phyloP scores from a whole-genome alignment of 2,329 filamentous ascomycete genomes.

The Chrysosporium queenslandicum region DNA sequence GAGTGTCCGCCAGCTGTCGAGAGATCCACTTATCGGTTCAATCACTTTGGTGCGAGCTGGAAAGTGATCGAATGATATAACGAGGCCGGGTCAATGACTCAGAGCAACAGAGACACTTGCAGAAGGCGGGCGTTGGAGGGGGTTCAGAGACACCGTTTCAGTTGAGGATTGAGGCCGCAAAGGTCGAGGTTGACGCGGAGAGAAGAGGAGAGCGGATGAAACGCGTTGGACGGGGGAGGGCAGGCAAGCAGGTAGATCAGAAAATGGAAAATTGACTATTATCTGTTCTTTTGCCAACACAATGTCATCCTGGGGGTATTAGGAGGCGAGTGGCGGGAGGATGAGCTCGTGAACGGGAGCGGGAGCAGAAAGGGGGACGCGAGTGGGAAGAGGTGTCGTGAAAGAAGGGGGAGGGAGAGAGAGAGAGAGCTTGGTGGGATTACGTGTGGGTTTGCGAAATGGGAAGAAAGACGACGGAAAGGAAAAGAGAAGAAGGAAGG shows the following conservation, averaged over 20 bases:
- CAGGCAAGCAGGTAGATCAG: slow-evolving; percentile 8
- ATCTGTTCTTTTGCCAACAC: slow-evolving; percentile 5
- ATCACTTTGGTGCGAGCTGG: not conserved
- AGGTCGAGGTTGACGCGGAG: not conserved
- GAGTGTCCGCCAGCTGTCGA: slow-evolving; percentile 8
- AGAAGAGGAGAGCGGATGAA: not conserved
- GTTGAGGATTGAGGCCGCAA: not conserved
- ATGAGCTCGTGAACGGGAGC: slow-evolving; percentile 26
- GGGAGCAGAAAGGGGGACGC: slow-evolving; percentile 23
- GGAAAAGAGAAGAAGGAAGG: slow-evolving; percentile 16
- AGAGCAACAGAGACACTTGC: not conserved
- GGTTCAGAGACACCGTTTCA: slow-evolving; percentile 1
- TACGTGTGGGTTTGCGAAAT: slow-evolving; percentile 23
- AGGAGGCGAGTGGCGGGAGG: slow-evolving; percentile 5
- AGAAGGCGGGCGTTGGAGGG: not conserved
- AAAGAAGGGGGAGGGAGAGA: not conserved
- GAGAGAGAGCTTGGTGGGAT: slow-evolving; percentile 12
- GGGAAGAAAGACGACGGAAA: slow-evolving; percentile 27
- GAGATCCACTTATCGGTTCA: slow-evolving; percentile 6
- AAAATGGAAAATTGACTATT: slow-evolving; percentile 5
- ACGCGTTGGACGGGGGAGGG: not conserved
- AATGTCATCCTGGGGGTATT: slow-evolving; percentile 6
- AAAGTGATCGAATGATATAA: not conserved
- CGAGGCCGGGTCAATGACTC: not conserved
- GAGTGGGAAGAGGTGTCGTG: slow-evolving; percentile 19